Evolutionary conservation across 768 basidiomycete species (phyloP).

Genomic region (Melanogaster broomeanus): DNA sequence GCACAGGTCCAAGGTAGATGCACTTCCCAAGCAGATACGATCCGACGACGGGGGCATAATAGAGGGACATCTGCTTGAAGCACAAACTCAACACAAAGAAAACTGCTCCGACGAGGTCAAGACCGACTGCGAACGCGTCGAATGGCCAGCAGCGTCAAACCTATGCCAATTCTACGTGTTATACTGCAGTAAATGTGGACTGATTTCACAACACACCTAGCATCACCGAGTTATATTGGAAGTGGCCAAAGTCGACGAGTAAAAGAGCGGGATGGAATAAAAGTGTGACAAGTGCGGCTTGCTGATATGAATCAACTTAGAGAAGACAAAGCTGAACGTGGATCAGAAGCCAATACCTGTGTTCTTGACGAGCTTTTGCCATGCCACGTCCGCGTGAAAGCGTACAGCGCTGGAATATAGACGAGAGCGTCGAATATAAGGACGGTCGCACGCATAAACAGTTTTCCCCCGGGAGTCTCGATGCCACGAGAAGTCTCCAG

Average conservation of each 20-base stretch:
- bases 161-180: conserved; percentile 34
- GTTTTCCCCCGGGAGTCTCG: conserved; percentile 62
- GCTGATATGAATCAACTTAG: conserved; percentile 8
- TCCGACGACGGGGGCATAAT: conserved; percentile 92
- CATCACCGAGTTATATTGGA: conserved; percentile 96
- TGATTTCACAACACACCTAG: conserved; percentile 54
- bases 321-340: not conserved
- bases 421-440: conserved; percentile 65
- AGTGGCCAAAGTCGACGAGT: conserved; percentile 90
- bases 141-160: conserved; percentile 70
- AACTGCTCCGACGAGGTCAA: conserved; percentile 75
- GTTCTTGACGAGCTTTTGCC: conserved; percentile 71
- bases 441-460: conserved; percentile 83
- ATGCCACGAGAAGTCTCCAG: conserved; percentile 69
- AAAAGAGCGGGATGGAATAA: conserved; percentile 83
- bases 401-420: conserved; percentile 72
- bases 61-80: conserved; percentile 96
- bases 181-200: not conserved
- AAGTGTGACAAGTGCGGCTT: conserved; percentile 67
- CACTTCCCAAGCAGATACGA: conserved; percentile 91
- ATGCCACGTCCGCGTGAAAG: conserved; percentile 69
- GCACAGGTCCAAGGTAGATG: conserved; percentile 66
- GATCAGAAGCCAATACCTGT: conserved; percentile 51
- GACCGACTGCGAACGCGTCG: conserved; percentile 65
- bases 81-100: conserved; percentile 83